phyloP scores from a whole-genome alignment of 148 eudicot species.

The Dianthus caryophyllus region DNA sequence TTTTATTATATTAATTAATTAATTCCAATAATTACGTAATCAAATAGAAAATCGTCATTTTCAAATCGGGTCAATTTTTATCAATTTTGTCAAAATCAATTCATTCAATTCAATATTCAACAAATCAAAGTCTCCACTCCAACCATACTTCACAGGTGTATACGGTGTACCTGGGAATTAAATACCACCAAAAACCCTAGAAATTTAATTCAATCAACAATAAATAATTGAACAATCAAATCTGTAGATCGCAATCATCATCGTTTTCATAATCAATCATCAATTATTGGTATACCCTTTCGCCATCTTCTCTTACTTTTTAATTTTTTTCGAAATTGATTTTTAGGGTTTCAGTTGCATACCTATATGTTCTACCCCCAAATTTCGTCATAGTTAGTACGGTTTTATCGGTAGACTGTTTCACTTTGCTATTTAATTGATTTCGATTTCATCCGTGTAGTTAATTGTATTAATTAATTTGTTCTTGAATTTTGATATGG shows the following conservation, averaged over 20 bases:
- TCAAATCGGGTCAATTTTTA: too few relatives aligned
- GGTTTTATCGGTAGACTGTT: too few relatives aligned
- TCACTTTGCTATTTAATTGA: not conserved
- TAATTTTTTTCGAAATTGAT: not conserved
- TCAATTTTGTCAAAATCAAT: too few relatives aligned
- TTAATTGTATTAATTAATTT: not conserved
- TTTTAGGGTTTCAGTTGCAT: not conserved
- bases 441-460: not conserved
- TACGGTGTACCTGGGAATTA: too few relatives aligned
- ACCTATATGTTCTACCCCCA: not conserved
- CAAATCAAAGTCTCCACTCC: too few relatives aligned
- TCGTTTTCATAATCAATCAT: too few relatives aligned
- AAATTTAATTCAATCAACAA: not conserved
- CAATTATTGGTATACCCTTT: not conserved
- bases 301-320: not conserved
- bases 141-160: too few relatives aligned
- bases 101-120: too few relatives aligned
- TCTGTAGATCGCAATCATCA: not conserved
- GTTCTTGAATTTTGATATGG: not conserved
- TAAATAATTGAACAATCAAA: not conserved
- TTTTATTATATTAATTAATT: too few relatives aligned
- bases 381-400: not conserved
- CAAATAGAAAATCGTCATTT: too few relatives aligned
- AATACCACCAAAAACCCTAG: constrained; percentile 3
- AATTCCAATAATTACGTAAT: too few relatives aligned